phyloP scores from a whole-genome alignment of 441 rosid species.

The Dalechampia spathulata region DNA sequence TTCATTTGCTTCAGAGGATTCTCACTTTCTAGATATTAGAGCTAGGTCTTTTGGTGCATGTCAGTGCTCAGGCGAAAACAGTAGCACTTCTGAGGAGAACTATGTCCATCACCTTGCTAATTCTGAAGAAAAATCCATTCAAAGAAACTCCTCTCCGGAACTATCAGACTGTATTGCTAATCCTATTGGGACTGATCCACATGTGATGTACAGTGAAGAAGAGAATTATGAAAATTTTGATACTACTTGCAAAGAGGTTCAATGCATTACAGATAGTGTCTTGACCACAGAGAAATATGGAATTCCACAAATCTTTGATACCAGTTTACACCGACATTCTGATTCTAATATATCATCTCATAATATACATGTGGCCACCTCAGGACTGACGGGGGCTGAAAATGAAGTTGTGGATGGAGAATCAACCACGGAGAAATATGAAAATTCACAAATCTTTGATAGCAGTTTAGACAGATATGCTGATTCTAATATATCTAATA shows the following conservation, averaged over 20 bases:
- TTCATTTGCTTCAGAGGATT: constrained; percentile 25
- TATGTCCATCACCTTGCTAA: constrained; percentile 46
- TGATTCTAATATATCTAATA: no score
- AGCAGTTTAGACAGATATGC: no score
- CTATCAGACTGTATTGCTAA: constrained; percentile 26
- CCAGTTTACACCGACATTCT: no score
- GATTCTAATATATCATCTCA: no score
- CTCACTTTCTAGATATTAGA: constrained; percentile 23
- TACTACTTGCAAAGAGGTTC: constrained; percentile 50
- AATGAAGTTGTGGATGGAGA: no score
- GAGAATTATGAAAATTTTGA: constrained; percentile 40
- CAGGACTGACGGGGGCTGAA: no score
- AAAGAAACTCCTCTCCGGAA: constrained; percentile 31
- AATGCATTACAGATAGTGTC: constrained; percentile 46
- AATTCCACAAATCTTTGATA: constrained; percentile 21
- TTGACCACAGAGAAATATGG: constrained; percentile 35
- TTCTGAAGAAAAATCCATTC: constrained; percentile 35
- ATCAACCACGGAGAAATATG: no score
- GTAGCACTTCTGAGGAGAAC: constrained; percentile 50
- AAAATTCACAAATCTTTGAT: no score
- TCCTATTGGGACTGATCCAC: constrained; percentile 22
- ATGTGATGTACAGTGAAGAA: constrained; percentile 31
- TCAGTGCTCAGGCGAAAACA: constrained; percentile 48
- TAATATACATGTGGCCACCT: no score
- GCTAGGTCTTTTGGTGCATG: constrained; percentile 38